Evolutionary conservation across 1,284 basidiomycete genomes (phyloP), one percentile per base, ranked within the genome.

Genomic region (Coniferiporia weirii): DNA sequence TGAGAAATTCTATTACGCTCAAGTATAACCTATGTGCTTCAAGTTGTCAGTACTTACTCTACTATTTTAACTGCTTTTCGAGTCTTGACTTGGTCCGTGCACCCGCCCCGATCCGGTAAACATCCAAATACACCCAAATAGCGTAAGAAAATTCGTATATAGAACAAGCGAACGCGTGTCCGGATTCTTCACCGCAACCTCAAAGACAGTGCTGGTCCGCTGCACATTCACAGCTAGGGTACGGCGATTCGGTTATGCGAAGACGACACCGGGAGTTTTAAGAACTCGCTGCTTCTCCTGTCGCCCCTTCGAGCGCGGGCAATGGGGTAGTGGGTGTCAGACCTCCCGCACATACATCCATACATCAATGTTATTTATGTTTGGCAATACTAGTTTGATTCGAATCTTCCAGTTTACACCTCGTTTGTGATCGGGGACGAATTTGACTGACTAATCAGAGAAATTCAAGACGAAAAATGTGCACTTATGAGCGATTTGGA

Each of bases 191-290:
- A 73, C 73, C 82, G 85, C 86, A 78, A 72, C 84, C 84, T 79
- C 69, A 71, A 79, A 88, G 86, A 88, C 85, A 88, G 85, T 88
- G 80, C 86, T 85, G 82, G 77, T 76, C 78, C 78, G 74, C 63
- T 63, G 63, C 70, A 66, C 57, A 61, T 60, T 65, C 64, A 64
- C 63, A 83, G 76, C 73, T 69, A 68, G 77, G 76, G 72, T 78
- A 82, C 74, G 85, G 85, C 82, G 86, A 88, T 88, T 83, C 75
- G 81, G 85, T 80, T 65, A 66, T 78, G 85, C 86, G 85, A 69
- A 88, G 82, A 88, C 68, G 69, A 79, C 60, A 70, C 62, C 68
- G 81, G 81, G 69, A 64, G 82, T 78, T 75, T 74, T 75, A 84
- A 77, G 85, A 87, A 76, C 85, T 82, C 72, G 70, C 76, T 68